Conservation (phyloP, 2,329 filamentous ascomycete genomes). For the Trichoderma sp. region DNA sequence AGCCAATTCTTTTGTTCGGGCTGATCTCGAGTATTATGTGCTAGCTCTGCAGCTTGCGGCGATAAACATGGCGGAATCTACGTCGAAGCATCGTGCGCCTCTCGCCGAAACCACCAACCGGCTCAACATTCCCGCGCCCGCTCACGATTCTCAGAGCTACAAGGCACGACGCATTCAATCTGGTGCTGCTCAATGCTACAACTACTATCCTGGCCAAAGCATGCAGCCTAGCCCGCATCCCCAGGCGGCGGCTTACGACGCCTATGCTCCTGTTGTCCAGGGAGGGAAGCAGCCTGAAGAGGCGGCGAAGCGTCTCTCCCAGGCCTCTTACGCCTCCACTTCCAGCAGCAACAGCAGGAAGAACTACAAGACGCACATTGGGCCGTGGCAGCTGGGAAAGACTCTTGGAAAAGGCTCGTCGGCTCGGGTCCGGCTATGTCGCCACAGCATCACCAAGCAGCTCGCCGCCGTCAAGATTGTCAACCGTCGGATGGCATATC, state of each 20-base stretch:
- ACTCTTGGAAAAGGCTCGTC: slow-evolving; percentile 89
- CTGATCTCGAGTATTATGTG: slow-evolving; percentile 41
- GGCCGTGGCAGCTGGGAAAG: slow-evolving; percentile 89
- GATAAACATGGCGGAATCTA: slow-evolving; percentile 39
- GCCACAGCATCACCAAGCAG: slow-evolving; percentile 76
- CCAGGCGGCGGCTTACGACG: slow-evolving; percentile 25
- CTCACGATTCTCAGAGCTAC: slow-evolving; percentile 34
- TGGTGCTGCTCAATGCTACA: slow-evolving; percentile 24
- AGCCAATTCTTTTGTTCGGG: not conserved
- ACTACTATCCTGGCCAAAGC: slow-evolving; percentile 23
- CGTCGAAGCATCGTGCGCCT: slow-evolving; percentile 44
- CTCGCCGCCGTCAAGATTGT: slow-evolving; percentile 95
- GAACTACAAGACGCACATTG: slow-evolving; percentile 73
- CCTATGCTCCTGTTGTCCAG: slow-evolving; percentile 34
- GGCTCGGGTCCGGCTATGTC: slow-evolving; percentile 81
- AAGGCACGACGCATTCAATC: slow-evolving; percentile 40
- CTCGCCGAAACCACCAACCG: slow-evolving; percentile 53
- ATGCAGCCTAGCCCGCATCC: slow-evolving; percentile 5
- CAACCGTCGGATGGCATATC: slow-evolving; percentile 75
- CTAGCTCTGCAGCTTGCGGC: slow-evolving; percentile 37
- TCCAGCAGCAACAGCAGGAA: slow-evolving; percentile 46
- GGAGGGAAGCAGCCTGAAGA: slow-evolving; percentile 39
- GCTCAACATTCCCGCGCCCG: slow-evolving; percentile 47
- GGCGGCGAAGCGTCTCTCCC: slow-evolving; percentile 44
- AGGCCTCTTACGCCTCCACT: slow-evolving; percentile 47